Conservation (phyloP, 2,329 filamentous ascomycete species). For the Aspergillus texensis region DNA sequence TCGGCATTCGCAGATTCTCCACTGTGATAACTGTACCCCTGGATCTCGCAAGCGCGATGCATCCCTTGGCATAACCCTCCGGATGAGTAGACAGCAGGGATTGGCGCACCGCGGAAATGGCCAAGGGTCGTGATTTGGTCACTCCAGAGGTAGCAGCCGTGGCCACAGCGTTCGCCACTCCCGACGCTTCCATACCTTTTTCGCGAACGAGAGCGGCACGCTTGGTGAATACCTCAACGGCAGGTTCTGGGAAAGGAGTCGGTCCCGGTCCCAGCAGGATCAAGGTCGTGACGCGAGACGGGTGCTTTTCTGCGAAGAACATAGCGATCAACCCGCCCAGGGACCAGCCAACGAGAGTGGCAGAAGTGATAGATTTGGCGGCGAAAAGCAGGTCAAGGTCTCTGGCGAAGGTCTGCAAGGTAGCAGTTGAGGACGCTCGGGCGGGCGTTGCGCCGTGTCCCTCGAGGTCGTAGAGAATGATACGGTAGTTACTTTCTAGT, state of each 20-base stretch:
- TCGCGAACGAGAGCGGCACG: constrained; percentile 45
- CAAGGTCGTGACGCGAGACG: constrained; percentile 46
- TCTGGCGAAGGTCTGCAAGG: constrained; percentile 47
- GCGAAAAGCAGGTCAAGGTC: constrained; percentile 39
- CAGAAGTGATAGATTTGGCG: constrained; percentile 8
- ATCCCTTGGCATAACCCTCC: constrained; percentile 60
- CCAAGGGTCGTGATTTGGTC: constrained; percentile 39
- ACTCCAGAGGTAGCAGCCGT: constrained; percentile 30
- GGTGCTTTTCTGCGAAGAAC: constrained; percentile 44
- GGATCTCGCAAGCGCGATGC: constrained; percentile 51
- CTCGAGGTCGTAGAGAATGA: constrained; percentile 58
- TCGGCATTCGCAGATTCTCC: constrained; percentile 33
- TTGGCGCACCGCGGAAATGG: constrained; percentile 45
- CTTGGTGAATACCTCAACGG: background rate
- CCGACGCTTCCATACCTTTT: constrained; percentile 45
- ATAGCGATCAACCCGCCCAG: constrained; percentile 56
- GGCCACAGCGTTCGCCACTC: constrained; percentile 44
- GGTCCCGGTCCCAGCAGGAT: constrained; percentile 54
- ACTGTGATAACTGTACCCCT: constrained; percentile 33
- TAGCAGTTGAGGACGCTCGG: constrained; percentile 45
- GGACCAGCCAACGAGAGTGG: constrained; percentile 55
- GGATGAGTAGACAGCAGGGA: constrained; percentile 53
- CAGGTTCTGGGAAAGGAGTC: constrained; percentile 44
- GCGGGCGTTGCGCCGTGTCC: constrained; percentile 60
- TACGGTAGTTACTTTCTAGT: constrained; percentile 32